Evolutionary conservation across 169 alveolate genomes (phyloP).

Genomic region (Eimeria zaria): DNA sequence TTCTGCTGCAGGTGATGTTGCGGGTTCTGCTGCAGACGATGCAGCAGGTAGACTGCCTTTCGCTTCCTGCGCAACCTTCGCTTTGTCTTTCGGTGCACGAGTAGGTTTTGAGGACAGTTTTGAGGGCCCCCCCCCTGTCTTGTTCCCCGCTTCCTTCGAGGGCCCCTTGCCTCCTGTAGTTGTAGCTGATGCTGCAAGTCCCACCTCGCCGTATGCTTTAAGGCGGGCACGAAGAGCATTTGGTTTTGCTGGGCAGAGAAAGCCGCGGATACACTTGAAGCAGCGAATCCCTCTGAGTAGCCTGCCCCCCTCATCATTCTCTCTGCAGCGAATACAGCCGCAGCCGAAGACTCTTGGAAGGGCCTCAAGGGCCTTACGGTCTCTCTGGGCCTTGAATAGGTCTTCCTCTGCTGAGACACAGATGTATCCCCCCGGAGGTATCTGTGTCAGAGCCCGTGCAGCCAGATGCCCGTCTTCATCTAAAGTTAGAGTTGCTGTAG

Average conservation of each 20-base stretch:
- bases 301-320: slow-evolving; percentile 89
- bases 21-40: no score
- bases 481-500: slow-evolving; percentile 90
- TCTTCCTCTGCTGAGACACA: slow-evolving; percentile 90
- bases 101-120: not conserved
- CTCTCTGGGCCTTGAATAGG: slow-evolving; percentile 91
- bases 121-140: not conserved
- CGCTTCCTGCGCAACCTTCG: not conserved
- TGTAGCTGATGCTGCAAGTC: not conserved
- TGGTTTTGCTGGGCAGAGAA: slow-evolving; percentile 85
- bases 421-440: slow-evolving; percentile 92
- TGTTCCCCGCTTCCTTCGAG: not conserved
- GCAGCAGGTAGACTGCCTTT: not conserved
- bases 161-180: not conserved
- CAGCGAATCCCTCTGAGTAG: slow-evolving; percentile 90
- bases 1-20: no score
- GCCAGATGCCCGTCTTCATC: slow-evolving; percentile 91
- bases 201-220: slow-evolving; percentile 63
- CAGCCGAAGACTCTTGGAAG: slow-evolving; percentile 89
- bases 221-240: slow-evolving; percentile 83
- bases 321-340: slow-evolving; percentile 91
- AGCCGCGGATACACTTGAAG: slow-evolving; percentile 89
- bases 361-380: slow-evolving; percentile 88
- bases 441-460: slow-evolving; percentile 91
- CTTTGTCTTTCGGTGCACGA: not conserved